Conservation (phyloP, 2,329 filamentous ascomycete species). For the Leptographium procerum region DNA sequence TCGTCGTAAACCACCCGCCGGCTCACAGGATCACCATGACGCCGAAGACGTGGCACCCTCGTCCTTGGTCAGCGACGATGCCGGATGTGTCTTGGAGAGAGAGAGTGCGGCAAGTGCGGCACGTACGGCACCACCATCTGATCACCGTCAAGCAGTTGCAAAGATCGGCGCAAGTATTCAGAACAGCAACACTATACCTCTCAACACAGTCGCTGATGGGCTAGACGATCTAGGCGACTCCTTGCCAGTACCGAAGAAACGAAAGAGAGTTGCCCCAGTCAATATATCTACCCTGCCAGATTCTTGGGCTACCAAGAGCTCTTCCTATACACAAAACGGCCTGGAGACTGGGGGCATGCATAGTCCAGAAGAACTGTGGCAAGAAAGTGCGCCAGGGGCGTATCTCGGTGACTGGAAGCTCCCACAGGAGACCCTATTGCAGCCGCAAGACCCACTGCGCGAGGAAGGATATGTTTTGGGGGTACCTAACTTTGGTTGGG, state of each 20-base stretch:
- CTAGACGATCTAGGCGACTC: background rate
- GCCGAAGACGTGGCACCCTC: background rate
- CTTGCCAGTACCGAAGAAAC: constrained; percentile 14
- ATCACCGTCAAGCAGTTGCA: background rate
- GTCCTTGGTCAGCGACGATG: background rate
- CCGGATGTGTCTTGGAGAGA: background rate
- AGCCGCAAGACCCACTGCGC: constrained; percentile 1
- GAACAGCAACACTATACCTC: background rate
- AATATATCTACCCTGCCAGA: constrained; percentile 8
- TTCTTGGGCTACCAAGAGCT: background rate
- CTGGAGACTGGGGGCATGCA: background rate
- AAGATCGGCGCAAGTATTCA: background rate
- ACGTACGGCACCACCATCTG: background rate
- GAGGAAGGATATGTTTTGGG: background rate
- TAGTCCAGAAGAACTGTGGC: constrained; percentile 2
- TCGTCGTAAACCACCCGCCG: too few relatives aligned
- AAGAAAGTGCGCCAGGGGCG: constrained; percentile 11
- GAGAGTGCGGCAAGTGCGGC: background rate
- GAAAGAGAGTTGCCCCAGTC: constrained; percentile 17
- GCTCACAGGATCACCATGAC: background rate
- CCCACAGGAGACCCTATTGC: constrained; percentile 5
- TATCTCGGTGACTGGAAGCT: constrained; percentile 26
- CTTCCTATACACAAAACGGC: background rate
- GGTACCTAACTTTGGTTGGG: constrained; percentile 7
- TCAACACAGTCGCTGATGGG: background rate